Base-by-base conservation (phyloP, 768 basidiomycete genomes). In the Collybia nuda region DNA sequence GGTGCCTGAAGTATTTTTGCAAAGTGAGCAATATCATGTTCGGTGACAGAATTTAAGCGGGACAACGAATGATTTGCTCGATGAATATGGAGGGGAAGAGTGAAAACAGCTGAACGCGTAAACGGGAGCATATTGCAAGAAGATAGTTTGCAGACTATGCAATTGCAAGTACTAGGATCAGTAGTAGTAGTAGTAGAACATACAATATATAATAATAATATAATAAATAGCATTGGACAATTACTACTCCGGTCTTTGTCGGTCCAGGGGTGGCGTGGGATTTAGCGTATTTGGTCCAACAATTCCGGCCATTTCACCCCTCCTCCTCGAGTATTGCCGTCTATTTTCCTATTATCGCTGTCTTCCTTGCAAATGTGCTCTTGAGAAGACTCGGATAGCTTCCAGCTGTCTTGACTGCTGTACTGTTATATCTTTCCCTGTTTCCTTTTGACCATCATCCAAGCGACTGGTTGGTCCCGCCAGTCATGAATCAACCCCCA, bases 11-110 rank as follows among this genome's bases (percentile, higher is more conserved):
- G 79, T 47, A 91, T 73, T 47, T 73, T 72, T n/a, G 81, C 61
- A 64, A 92, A 88, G 62, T 89, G 80, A 6, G 76, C 76, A 44
- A 90, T 60, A 62, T 92, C 89, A 5, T 79, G 65, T 28, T 73
- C 65, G 0, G 77, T 75, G 51, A 88, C 77, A 14, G 84, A 57
- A 56, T 72, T 78, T 39, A 84, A 67, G 48, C 61, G 63, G 29
- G 64, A 58, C 9, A 58, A 40, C 9, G 68, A 51, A 45, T 57
- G 50, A 24, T 55, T 41, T 11, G 59, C 58, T 47, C 62, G 59
- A 36, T 48, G 52, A 6, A 53, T 22, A n/a, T 44, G 47, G 21
- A 40, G 42, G 15, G 62, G 29, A 19, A 57, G 48, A 28, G 43
- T 55, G 23, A 60, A 53, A 22, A 60, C 55, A 42, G 56, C 47